These are phyloP conservation scores for Ambrosia artemisiifolia DNA, from an alignment of 129 eudicot genomes.

Conservation along the genomic window DNA sequence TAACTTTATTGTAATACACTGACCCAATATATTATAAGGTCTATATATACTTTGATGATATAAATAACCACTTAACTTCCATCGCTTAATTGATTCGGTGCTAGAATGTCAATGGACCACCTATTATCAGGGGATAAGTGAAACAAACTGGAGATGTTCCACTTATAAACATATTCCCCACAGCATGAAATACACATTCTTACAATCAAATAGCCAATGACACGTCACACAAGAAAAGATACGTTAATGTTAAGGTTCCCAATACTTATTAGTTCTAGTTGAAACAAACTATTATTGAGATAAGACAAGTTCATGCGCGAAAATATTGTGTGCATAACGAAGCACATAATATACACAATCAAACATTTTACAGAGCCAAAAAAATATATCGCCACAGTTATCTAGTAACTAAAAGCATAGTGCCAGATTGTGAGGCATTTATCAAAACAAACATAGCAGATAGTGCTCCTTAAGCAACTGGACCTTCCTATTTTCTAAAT, in stretches of 20 bases:
- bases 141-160: neutral
- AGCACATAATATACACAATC: neutral
- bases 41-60: no score
- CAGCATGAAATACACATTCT: neutral
- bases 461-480: neutral
- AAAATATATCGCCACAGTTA: neutral
- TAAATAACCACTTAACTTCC: neutral
- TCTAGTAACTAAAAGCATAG: neutral
- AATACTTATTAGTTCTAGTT: neutral
- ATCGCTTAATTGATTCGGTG: neutral
- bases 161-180: neutral
- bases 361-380: neutral
- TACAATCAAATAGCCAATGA: neutral
- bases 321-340: no score
- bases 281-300: neutral
- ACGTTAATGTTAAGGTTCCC: neutral
- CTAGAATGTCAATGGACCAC: neutral
- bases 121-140: neutral
- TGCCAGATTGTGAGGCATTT: neutral
- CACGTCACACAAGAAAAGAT: neutral
- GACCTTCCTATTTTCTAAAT: neutral
- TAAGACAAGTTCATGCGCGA: neutral
- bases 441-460: neutral
- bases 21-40: no score
- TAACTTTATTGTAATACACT: no score